phyloP scores from a whole-genome alignment of 371 early-diverging fungal species.

The Smittium mucronatum region DNA sequence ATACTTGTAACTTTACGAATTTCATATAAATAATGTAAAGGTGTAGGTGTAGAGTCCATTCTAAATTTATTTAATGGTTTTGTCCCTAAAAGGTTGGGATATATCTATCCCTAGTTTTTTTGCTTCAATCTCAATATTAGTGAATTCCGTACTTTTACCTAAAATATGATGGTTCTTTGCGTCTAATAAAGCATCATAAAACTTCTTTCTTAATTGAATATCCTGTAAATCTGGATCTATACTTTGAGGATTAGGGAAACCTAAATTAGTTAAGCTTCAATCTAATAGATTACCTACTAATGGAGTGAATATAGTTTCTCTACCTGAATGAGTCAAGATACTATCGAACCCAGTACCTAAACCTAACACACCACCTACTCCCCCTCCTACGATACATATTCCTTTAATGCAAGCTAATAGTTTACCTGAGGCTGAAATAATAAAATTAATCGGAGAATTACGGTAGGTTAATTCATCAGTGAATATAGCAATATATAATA shows the following conservation, averaged over 20 bases:
- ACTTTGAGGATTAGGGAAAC: background rate
- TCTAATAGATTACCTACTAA: background rate
- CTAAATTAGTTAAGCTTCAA: background rate
- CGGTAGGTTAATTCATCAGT: background rate
- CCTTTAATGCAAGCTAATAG: background rate
- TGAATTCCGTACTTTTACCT: background rate
- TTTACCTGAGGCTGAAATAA: background rate
- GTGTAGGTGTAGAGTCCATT: constrained; percentile 25
- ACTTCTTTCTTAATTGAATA: constrained; percentile 8
- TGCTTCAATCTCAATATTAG: background rate
- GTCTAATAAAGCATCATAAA: constrained; percentile 1
- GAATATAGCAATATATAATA: background rate
- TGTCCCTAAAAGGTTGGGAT: background rate
- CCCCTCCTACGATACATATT: background rate
- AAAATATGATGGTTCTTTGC: background rate
- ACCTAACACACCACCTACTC: background rate
- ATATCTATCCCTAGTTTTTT: constrained; percentile 18
- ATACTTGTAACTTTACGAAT: constrained; percentile 20
- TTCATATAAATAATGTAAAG: constrained; percentile 36
- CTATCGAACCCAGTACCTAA: background rate
- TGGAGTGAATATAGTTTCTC: constrained; percentile 6
- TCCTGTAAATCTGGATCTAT: constrained; percentile 11
- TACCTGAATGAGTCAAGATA: background rate
- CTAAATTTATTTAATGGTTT: constrained; percentile 1
- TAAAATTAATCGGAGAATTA: background rate